Conservation (phyloP, 140 eudicot genomes). For the Bidens hawaiensis region DNA sequence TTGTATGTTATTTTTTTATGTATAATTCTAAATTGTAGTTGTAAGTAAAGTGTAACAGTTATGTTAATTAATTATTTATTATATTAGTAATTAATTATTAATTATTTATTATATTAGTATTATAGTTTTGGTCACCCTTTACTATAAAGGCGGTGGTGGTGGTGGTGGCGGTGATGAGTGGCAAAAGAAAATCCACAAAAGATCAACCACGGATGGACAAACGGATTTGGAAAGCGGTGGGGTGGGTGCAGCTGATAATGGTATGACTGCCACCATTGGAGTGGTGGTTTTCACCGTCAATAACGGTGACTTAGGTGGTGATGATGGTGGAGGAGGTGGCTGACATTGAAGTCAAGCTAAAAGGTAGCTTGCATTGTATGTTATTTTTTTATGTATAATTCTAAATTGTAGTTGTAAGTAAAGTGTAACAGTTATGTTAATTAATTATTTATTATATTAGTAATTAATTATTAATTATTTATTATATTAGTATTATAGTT, state of each 20-base stretch:
- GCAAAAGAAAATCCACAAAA: not conserved
- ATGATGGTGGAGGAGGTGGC: conserved; percentile 14
- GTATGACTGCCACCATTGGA: not conserved
- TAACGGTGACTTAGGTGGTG: not conserved
- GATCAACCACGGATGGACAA: conserved; percentile 13
- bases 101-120: no score
- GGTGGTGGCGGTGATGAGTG: not conserved
- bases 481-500: no score
- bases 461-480: no score
- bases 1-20: conserved; percentile 8
- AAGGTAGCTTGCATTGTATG: conserved; percentile 21
- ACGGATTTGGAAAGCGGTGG: conserved; percentile 13
- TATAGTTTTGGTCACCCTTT: conserved; percentile 27
- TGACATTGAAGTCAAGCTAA: conserved; percentile 2
- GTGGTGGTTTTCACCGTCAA: conserved; percentile 1
- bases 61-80: not conserved
- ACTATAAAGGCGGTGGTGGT: conserved; percentile 15
- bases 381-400: conserved; percentile 4
- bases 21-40: not conserved
- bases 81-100: not conserved
- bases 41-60: conserved; percentile 10
- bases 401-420: not conserved
- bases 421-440: not conserved
- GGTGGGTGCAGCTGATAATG: conserved; percentile 5
- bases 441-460: not conserved